These are phyloP conservation scores for Neopestalotiopsis clavispora DNA, from an alignment of 2,329 filamentous ascomycete species.

Conservation along the genomic window DNA sequence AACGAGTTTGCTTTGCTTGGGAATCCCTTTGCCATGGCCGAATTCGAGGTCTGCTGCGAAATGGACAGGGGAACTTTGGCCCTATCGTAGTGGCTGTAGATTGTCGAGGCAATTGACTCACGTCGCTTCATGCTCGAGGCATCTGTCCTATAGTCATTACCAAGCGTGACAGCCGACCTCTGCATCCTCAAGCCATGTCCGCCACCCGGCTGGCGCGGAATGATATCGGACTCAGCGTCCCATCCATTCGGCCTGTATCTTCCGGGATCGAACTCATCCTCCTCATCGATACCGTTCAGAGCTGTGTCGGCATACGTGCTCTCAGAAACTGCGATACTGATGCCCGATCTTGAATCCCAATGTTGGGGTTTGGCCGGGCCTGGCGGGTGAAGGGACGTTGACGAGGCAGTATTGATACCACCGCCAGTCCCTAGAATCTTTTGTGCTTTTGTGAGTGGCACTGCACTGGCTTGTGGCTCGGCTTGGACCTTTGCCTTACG, in stretches of 20 bases:
- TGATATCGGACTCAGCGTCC: constrained; percentile 53
- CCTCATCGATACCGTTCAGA: constrained; percentile 31
- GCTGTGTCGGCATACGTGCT: constrained; percentile 39
- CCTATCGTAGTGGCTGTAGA: constrained; percentile 62
- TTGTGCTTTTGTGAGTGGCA: constrained; percentile 55
- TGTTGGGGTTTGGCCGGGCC: constrained; percentile 18
- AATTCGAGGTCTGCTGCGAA: constrained; percentile 63
- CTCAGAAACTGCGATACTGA: constrained; percentile 51
- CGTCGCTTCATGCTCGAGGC: constrained; percentile 52
- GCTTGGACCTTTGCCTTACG: constrained; percentile 47
- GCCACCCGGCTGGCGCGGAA: constrained; percentile 40
- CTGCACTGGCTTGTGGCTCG: constrained; percentile 34
- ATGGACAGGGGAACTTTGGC: constrained; percentile 60
- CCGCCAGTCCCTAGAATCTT: constrained; percentile 51
- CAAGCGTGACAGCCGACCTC: constrained; percentile 30
- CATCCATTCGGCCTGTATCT: constrained; percentile 39
- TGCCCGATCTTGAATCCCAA: constrained; percentile 51
- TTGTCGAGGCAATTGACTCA: constrained; percentile 56
- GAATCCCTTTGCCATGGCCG: constrained; percentile 61
- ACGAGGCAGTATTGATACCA: constrained; percentile 47
- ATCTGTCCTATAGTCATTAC: constrained; percentile 40
- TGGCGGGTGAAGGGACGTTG: constrained; percentile 22
- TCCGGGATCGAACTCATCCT: constrained; percentile 27
- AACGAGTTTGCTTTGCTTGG: constrained; percentile 52
- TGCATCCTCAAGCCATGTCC: constrained; percentile 29